Evolutionary conservation across 805 yeast species (phyloP).

Genomic region (Candida takata): DNA sequence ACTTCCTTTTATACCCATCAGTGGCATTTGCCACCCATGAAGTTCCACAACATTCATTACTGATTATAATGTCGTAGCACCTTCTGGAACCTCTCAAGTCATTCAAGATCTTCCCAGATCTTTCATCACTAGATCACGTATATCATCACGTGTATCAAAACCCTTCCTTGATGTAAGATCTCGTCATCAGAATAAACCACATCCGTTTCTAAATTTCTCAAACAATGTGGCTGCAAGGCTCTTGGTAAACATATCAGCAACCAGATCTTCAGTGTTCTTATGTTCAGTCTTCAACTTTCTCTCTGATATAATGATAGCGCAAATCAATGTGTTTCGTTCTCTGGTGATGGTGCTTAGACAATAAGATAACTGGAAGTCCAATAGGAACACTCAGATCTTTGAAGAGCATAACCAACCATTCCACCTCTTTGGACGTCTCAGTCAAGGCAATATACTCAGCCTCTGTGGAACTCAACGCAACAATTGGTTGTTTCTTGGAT

Average conservation of each 20-base stretch:
- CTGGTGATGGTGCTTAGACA: neutral
- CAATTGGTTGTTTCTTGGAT: conserved; percentile 1
- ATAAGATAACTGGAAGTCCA: neutral
- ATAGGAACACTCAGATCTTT: neutral
- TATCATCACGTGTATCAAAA: too few species aligned
- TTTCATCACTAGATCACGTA: too few species aligned
- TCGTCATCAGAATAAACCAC: too few species aligned
- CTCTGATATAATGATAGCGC: neutral
- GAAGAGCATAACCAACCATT: conserved; percentile 1
- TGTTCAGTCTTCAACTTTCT: neutral
- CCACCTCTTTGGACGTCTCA: conserved; percentile 1
- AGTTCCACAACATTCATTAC: too few species aligned
- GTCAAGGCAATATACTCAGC: conserved; percentile 4
- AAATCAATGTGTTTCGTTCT: conserved; percentile 1
- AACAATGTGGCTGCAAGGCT: neutral
- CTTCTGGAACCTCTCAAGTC: too few species aligned
- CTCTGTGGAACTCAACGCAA: conserved; percentile 5
- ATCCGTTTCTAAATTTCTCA: neutral
- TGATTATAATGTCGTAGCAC: too few species aligned
- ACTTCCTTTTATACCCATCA: too few species aligned
- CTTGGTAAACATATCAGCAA: conserved; percentile 1
- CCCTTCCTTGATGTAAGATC: too few species aligned
- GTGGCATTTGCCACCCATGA: too few species aligned
- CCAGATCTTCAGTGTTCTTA: neutral
- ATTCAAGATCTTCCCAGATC: too few species aligned